These are phyloP conservation scores for Drechslerella coelobrocha DNA, from an alignment of 2,329 filamentous ascomycete genomes.

Conservation along the genomic window DNA sequence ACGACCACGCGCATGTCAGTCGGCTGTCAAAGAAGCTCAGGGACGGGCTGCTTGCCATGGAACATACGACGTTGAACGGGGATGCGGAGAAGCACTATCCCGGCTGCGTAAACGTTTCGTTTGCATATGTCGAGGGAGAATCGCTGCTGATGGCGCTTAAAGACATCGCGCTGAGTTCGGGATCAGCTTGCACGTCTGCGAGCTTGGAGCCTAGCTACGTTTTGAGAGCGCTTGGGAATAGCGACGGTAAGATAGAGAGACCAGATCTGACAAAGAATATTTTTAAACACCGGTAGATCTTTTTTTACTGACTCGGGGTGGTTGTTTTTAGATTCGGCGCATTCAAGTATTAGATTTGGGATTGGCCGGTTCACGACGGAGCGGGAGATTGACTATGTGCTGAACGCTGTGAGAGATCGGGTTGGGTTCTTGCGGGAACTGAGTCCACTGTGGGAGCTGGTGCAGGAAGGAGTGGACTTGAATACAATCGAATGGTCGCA, in stretches of 20 bases:
- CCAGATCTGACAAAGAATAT: not conserved
- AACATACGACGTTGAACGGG: constrained; percentile 91
- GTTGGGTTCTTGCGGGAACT: constrained; percentile 93
- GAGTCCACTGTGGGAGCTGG: constrained; percentile 94
- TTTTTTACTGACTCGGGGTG: not conserved
- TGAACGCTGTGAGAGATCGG: constrained; percentile 89
- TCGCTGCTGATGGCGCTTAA: constrained; percentile 98
- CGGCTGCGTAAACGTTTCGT: constrained; percentile 97
- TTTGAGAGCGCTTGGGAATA: constrained; percentile 89
- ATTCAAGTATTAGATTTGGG: constrained; percentile 96
- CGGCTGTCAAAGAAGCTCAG: constrained; percentile 81
- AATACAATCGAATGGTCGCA: constrained; percentile 98
- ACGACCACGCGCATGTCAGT: constrained; percentile 85
- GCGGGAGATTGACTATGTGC: constrained; percentile 92
- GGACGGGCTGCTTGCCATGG: constrained; percentile 81
- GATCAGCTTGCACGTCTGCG: constrained; percentile 94
- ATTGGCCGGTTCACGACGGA: constrained; percentile 97
- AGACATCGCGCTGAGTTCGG: constrained; percentile 95
- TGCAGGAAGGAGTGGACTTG: constrained; percentile 94
- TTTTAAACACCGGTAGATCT: not conserved
- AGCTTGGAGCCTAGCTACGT: constrained; percentile 97
- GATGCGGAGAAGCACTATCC: constrained; percentile 85
- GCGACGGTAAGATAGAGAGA: constrained; percentile 64
- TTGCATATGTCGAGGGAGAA: constrained; percentile 97
- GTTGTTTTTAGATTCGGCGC: constrained; percentile 89